phyloP scores from a whole-genome alignment of 352 stramenopile genomes.

The Chrysophaeum taylorii region DNA sequence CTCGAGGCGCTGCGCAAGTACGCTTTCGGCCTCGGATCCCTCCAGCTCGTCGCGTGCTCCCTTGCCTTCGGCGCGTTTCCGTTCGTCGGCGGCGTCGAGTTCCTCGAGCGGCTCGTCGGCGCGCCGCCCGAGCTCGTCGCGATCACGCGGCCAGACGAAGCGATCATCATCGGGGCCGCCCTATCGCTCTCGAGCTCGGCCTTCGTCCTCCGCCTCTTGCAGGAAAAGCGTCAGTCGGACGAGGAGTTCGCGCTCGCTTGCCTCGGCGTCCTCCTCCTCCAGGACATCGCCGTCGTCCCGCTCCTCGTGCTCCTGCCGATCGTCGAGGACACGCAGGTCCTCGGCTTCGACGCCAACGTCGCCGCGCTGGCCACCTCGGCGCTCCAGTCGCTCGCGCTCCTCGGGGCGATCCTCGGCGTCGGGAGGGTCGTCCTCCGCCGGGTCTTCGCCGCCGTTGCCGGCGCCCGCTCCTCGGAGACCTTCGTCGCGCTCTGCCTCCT shows the following conservation, averaged over 20 bases:
- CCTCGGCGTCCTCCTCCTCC: slow-evolving; percentile 41
- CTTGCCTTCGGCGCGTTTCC: slow-evolving; percentile 30
- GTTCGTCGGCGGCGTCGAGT: slow-evolving; percentile 29
- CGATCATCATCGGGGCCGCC: slow-evolving; percentile 43
- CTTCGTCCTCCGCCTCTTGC: slow-evolving; percentile 56
- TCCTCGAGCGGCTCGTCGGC: slow-evolving; percentile 16
- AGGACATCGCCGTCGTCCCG: slow-evolving; percentile 46
- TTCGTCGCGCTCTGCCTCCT: slow-evolving; percentile 44
- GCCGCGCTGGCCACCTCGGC: background rate
- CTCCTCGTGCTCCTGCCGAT: slow-evolving; percentile 42
- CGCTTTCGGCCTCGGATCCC: slow-evolving; percentile 32
- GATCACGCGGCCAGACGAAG: slow-evolving; percentile 29
- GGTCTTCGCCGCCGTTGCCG: slow-evolving; percentile 39
- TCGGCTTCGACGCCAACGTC: background rate
- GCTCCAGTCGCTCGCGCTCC: background rate
- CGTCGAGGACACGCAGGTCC: background rate
- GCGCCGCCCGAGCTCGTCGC: background rate
- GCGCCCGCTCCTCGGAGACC: slow-evolving; percentile 37
- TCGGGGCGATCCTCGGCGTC: slow-evolving; percentile 11
- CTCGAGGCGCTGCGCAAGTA: slow-evolving; percentile 40
- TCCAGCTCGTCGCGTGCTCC: slow-evolving; percentile 32
- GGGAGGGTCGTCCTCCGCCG: slow-evolving; percentile 33
- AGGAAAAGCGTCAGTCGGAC: slow-evolving; percentile 42
- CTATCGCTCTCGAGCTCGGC: slow-evolving; percentile 47
- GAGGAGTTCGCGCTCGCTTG: slow-evolving; percentile 31